Conservation (phyloP, 768 basidiomycete genomes). For the Mycena maculata region DNA sequence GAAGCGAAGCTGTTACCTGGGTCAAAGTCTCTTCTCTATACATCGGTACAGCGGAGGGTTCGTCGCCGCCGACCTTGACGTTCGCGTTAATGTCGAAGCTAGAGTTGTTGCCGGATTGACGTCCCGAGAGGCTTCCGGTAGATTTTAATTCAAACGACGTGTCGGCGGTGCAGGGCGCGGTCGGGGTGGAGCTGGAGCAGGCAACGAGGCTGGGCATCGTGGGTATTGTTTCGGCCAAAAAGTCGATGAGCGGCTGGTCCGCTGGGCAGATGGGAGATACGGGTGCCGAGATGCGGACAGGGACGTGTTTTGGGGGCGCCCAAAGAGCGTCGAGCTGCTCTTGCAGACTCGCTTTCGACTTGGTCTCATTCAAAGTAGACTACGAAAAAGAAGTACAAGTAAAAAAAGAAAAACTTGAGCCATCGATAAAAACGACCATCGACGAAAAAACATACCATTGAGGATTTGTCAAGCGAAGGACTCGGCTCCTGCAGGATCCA, state of each 20-base stretch:
- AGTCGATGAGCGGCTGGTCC: conserved; percentile 28
- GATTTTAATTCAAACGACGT: conserved; percentile 23
- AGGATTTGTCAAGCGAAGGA: conserved; percentile 1
- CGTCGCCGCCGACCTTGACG: neutral
- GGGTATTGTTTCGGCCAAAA: conserved; percentile 19
- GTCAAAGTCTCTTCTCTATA: conserved; percentile 23
- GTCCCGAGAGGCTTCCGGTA: neutral
- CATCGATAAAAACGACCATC: neutral
- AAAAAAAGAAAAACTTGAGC: neutral
- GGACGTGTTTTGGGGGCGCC: conserved; percentile 27
- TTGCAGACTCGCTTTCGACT: conserved; percentile 19
- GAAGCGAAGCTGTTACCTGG: conserved; percentile 14
- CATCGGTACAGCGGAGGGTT: neutral
- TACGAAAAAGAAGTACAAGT: neutral
- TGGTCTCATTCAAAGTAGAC: conserved; percentile 15
- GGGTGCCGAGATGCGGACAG: conserved; percentile 31
- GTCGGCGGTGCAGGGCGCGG: conserved; percentile 16
- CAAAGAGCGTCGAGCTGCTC: conserved; percentile 30
- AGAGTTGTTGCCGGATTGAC: conserved; percentile 18
- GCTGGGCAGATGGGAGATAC: conserved; percentile 7
- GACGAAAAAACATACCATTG: conserved; percentile 17
- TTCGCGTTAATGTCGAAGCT: neutral
- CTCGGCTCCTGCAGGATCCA: conserved; percentile 8
- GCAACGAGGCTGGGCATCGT: conserved; percentile 15
- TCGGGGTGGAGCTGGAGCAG: neutral